These are phyloP conservation scores for Chalaropsis thielavioides DNA, from an alignment of 2,329 filamentous ascomycete species.

Conservation along the genomic window DNA sequence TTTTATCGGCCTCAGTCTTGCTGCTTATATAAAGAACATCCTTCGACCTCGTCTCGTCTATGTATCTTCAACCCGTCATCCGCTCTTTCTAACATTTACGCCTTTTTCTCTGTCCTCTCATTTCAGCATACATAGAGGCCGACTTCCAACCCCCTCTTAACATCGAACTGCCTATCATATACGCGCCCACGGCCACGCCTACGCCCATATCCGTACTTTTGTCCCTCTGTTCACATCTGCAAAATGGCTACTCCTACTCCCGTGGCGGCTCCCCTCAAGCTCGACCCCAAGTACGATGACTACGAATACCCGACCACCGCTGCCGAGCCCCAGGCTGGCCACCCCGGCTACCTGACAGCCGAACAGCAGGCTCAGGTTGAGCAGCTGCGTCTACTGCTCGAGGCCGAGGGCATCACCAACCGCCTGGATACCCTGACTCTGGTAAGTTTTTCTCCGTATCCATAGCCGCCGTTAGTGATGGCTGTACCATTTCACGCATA, in stretches of 20 bases:
- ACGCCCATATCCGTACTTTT: neutral
- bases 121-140: neutral
- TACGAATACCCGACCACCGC: conserved; percentile 83
- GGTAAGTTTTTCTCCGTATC: conserved; percentile 37
- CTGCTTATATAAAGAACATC: neutral
- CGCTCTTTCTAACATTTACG: neutral
- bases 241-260: conserved; percentile 15
- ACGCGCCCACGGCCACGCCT: neutral
- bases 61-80: neutral
- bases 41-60: neutral
- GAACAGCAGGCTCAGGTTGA: conserved; percentile 80
- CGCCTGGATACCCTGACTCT: conserved; percentile 84
- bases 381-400: conserved; percentile 73
- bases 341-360: conserved; percentile 73
- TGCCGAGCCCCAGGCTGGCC: conserved; percentile 54
- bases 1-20: neutral
- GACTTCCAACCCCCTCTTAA: neutral
- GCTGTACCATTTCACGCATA: neutral
- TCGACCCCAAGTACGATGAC: conserved; percentile 87
- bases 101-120: neutral
- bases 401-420: conserved; percentile 67
- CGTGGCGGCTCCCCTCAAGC: conserved; percentile 28
- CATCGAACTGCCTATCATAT: conserved; percentile 1
- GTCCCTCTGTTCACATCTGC: neutral
- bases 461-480: neutral